Evolutionary conservation across 2,329 filamentous ascomycete genomes (phyloP), one percentile per base, ranked within the genome.

Genomic region (Diaporthe vaccinii): DNA sequence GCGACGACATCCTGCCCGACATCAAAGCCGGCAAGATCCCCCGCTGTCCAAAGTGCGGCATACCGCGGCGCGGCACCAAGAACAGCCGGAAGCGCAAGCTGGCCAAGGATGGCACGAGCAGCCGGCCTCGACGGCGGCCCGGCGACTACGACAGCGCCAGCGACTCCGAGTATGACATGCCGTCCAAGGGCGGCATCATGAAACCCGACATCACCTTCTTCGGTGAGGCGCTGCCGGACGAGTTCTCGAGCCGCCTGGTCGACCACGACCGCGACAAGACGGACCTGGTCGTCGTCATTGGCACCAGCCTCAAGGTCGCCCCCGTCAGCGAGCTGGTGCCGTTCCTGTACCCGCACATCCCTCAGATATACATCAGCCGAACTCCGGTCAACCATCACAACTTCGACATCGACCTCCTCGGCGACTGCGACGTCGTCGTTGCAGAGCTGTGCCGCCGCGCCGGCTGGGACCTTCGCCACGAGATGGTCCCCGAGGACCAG

Each of bases 181-280:
- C 92, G 78, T 91, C 92, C 2, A 87, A 89, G 65, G 90, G 92
- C 3, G 95, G 94, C 74, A 92, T 98, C 82, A 98, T 98, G 95
- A 98, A 94, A 88, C 97, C 97, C 12, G 96, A 98, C 85, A 98
- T 99, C 82, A 98, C 95, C 62, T 98, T 99, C 87, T 98, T 98
- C 81, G 96, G 96, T 79, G 97, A 99, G 85, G 89, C 92, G 69
- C 92, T 99, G 1, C 96, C 96, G 0, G 92, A 94, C 79, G 90
- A 91, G 78, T 99, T 99, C 84, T 94, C 93, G 74, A 88, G 91
- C 68, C 93, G 96, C 10, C 90, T 98, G 20, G 91, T 94, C n/a
- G 89, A 94, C 76, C 90, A 95, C 79, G 97, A 99, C 84, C 91
- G 92, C 75, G 91, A 95, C 78, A 88, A 90, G 74, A 94, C 94